Evolutionary conservation across 148 eudicot species (phyloP).

Genomic region (Chenopodium formosanum): DNA sequence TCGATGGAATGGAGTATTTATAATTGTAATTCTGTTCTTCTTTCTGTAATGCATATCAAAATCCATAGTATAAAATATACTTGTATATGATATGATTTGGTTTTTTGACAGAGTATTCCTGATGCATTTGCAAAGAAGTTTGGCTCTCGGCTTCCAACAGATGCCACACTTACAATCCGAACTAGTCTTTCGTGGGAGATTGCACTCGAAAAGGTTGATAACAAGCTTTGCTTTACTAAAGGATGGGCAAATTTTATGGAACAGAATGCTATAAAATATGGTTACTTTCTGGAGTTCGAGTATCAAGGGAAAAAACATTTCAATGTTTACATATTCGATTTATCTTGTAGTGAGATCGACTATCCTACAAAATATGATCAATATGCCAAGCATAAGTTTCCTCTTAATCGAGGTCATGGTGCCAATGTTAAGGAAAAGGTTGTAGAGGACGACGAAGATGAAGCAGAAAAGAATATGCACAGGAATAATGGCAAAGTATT

Average conservation of each 20-base stretch:
- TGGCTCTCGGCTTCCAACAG: neutral
- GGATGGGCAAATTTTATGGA: conserved; percentile 24
- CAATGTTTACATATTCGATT: conserved; percentile 16
- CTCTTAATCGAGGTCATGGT: neutral
- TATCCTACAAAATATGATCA: conserved; percentile 8
- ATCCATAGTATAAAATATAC: too few relatives aligned
- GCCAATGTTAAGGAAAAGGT: too few relatives aligned
- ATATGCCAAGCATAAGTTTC: too few relatives aligned
- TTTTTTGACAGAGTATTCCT: conserved; percentile 11
- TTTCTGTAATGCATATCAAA: too few relatives aligned
- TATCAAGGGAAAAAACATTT: conserved; percentile 5
- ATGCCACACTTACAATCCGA: conserved; percentile 18
- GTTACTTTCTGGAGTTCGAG: conserved; percentile 27
- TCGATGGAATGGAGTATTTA: too few relatives aligned
- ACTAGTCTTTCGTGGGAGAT: conserved; percentile 20
- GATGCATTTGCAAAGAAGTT: conserved; percentile 1
- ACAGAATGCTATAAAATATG: conserved; percentile 1
- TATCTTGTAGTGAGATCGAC: conserved; percentile 25
- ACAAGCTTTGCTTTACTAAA: conserved; percentile 23
- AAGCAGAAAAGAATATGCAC: neutral
- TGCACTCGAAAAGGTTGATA: neutral
- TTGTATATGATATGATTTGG: too few relatives aligned
- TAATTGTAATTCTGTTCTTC: too few relatives aligned
- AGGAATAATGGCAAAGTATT: neutral
- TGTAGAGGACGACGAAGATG: neutral